These are phyloP conservation scores for Phialophora tarda DNA, from an alignment of 2,329 filamentous ascomycete genomes.

Conservation along the genomic window DNA sequence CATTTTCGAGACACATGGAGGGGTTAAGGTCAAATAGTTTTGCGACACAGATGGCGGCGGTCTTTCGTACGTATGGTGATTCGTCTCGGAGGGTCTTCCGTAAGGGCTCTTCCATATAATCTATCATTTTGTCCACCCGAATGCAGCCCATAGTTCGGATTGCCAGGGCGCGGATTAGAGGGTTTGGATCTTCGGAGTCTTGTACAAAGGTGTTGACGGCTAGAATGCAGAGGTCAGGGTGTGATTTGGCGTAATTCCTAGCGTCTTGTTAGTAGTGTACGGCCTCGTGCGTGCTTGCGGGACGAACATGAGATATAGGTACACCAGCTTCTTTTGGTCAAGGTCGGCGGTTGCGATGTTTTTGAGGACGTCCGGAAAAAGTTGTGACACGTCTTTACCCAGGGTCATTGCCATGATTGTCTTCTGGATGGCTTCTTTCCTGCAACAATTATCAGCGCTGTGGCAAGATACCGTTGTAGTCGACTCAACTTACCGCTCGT, in stretches of 20 bases:
- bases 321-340: slow-evolving; percentile 99
- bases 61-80: slow-evolving; percentile 97
- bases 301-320: slow-evolving; percentile 90
- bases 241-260: slow-evolving; percentile 99
- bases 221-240: slow-evolving; percentile 96
- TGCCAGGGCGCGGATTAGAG: slow-evolving; percentile 88
- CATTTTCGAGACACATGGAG: slow-evolving; percentile 90
- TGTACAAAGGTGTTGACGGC: slow-evolving; percentile 99
- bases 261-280: slow-evolving; percentile 21
- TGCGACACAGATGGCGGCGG: slow-evolving; percentile 94
- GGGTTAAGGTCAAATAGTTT: slow-evolving; percentile 97
- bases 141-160: slow-evolving; percentile 99
- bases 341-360: slow-evolving; percentile 95
- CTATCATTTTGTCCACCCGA: slow-evolving; percentile 97
- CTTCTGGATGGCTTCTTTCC: slow-evolving; percentile 98
- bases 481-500: slow-evolving; percentile 69
- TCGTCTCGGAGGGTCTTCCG: slow-evolving; percentile 96
- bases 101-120: slow-evolving; percentile 98
- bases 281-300: background rate
- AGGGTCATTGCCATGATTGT: slow-evolving; percentile 99
- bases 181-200: slow-evolving; percentile 98
- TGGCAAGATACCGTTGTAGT: slow-evolving; percentile 33
- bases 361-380: slow-evolving; percentile 97
- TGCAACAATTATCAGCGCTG: slow-evolving; percentile 40
- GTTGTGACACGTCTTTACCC: slow-evolving; percentile 94